Base-by-base conservation (phyloP, 768 basidiomycete species). In the Collybiopsis confluens region DNA sequence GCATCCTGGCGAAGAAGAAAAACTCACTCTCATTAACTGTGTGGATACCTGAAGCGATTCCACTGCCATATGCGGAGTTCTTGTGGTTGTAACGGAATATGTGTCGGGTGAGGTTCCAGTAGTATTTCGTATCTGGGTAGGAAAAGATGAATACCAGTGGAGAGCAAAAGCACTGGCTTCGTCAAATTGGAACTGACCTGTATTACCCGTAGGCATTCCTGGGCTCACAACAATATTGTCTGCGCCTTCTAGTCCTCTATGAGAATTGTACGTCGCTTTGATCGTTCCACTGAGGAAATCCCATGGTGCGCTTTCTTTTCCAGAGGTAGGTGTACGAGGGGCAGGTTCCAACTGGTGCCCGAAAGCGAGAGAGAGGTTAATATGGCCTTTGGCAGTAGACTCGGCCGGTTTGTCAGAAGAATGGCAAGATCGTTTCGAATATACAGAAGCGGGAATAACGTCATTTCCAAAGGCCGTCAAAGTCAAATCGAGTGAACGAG, bases 21-120 rank as follows among this genome's bases (percentile, higher is more conserved):
- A 4, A 59, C 72, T 43, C 56, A 77, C 81, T 72, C 67, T 83
- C 82, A 38, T 83, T 74, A 16, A 81, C 71, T 1, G 81, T 81
- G 61, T 82, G 82, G 18, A 74, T 65, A 36, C 69, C 71, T 6
- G 35, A 57, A 21, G 59, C 54, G 4, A 56, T 50, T 16, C 58
- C 52, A 33, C 57, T 54, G 1, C 59, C 52, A 28, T 55, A 63
- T 6, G 42, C 56, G 15, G 47, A 48, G 20, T 64, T 63, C 27
- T 65, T 64, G 56, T 74, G 74, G 16, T 65, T 65, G 58, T 81
- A 81, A 11, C 80, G 75, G 67, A 78, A 80, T 46, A 81, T 81
- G 55, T 70, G 61, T 9, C 42, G 36, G 8, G 57, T 50, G 27
- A 71, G 59, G 20, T 63, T 60, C 70, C 70, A 70, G 54, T 71